Conservation (phyloP, 768 basidiomycete genomes). For the Auricularia sp. region DNA sequence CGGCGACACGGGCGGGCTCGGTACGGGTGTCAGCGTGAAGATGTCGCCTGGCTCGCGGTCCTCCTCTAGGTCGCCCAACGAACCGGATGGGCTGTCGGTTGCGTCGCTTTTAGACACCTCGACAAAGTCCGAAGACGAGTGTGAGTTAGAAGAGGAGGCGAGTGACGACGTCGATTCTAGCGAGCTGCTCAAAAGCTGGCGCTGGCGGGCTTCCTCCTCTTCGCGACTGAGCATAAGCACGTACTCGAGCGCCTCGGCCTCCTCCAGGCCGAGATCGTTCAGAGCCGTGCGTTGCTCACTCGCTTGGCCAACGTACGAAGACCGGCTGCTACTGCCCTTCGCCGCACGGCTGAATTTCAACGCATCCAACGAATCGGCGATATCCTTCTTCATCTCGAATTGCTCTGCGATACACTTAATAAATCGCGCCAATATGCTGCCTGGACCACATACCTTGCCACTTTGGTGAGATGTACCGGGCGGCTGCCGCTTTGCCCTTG, state of each 20-base stretch:
- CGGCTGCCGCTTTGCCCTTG: conserved; percentile 15
- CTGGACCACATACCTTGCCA: conserved; percentile 27
- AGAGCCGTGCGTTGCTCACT: conserved; percentile 49
- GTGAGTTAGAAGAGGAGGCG: neutral
- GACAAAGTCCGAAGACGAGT: conserved; percentile 1
- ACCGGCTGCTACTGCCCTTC: conserved; percentile 30
- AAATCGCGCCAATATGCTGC: neutral
- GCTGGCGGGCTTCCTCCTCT: conserved; percentile 34
- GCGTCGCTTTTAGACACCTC: neutral
- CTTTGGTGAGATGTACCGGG: conserved; percentile 19
- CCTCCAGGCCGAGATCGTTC: conserved; percentile 58
- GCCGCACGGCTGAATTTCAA: conserved; percentile 28
- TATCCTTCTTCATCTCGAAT: conserved; percentile 51
- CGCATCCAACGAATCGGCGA: conserved; percentile 39
- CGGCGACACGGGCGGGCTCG: conserved; percentile 3
- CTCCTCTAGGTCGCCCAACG: neutral
- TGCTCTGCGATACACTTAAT: conserved; percentile 35
- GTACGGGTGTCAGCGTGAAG: conserved; percentile 3
- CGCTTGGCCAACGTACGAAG: conserved; percentile 36
- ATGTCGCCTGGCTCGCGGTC: neutral
- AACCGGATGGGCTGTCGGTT: neutral
- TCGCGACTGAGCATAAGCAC: conserved; percentile 78
- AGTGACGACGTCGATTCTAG: neutral
- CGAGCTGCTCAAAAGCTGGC: conserved; percentile 1
- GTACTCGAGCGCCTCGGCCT: conserved; percentile 70